Evolutionary conservation across 768 basidiomycete species (phyloP).

Genomic region (Xerocomellus chrysenteron): DNA sequence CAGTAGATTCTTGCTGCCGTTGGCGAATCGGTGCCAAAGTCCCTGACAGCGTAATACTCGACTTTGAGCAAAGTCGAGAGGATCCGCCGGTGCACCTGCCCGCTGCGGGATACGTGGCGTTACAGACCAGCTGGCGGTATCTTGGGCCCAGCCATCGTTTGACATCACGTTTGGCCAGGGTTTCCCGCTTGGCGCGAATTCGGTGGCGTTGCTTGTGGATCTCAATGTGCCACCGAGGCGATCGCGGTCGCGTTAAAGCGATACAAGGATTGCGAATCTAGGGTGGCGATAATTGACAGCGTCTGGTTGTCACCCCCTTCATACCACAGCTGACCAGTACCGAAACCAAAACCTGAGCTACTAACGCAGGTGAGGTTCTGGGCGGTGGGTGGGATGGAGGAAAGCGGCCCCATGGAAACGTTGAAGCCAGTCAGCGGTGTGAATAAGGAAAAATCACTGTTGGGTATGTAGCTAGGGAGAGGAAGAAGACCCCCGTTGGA

Average conservation of each 20-base stretch:
- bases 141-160: neutral
- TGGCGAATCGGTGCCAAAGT: neutral
- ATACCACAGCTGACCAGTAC: neutral
- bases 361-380: slow-evolving; percentile 6
- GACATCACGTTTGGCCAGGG: neutral
- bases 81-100: neutral
- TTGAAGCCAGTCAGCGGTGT: slow-evolving; percentile 16
- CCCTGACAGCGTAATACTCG: no score
- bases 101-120: neutral
- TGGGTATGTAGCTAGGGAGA: neutral
- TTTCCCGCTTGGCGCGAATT: neutral
- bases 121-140: slow-evolving; percentile 2
- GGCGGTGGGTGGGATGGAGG: slow-evolving; percentile 12
- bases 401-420: slow-evolving; percentile 11
- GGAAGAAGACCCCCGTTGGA: slow-evolving; percentile 5
- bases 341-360: accelerated
- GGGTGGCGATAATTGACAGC: neutral
- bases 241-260: neutral
- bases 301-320: neutral
- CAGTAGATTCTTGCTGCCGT: neutral
- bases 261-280: neutral
- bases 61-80: neutral
- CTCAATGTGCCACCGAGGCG: neutral
- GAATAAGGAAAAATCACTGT: neutral
- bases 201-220: neutral